Conservation (phyloP, 768 basidiomycete genomes). For the Pisolithus sp. region DNA sequence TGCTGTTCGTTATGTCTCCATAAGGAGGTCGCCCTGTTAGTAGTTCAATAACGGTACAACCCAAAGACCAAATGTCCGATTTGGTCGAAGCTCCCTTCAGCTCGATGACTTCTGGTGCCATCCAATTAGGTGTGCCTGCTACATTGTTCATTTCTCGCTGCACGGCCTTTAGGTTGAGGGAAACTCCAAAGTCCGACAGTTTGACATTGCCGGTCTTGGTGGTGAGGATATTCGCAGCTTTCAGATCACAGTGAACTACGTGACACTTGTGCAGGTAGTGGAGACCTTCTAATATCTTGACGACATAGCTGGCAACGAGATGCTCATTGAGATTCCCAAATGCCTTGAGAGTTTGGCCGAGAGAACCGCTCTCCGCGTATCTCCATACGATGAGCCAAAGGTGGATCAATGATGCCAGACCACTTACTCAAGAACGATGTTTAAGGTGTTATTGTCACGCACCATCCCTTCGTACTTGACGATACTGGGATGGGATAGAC, state of each 20-base stretch:
- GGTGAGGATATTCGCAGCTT: constrained; percentile 97
- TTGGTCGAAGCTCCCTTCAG: constrained; percentile 90
- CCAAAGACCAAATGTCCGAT: constrained; percentile 94
- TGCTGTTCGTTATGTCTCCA: constrained; percentile 79
- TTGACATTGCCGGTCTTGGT: constrained; percentile 98
- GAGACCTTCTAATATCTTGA: constrained; percentile 94
- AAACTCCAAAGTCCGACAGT: constrained; percentile 96
- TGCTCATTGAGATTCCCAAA: constrained; percentile 92
- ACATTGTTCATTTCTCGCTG: constrained; percentile 79
- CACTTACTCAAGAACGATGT: constrained; percentile 89
- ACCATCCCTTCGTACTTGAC: constrained; percentile 98
- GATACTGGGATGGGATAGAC: constrained; percentile 88
- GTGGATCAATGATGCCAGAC: constrained; percentile 3
- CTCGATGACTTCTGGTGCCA: constrained; percentile 98
- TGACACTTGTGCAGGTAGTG: constrained; percentile 86
- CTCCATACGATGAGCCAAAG: constrained; percentile 36
- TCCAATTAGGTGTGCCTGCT: constrained; percentile 97
- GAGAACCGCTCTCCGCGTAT: constrained; percentile 93
- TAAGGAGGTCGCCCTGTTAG: constrained; percentile 91
- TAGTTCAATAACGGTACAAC: constrained; percentile 90
- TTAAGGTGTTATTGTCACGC: constrained; percentile 80
- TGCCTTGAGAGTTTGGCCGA: constrained; percentile 86
- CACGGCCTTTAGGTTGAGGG: constrained; percentile 89
- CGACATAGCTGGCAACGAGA: constrained; percentile 87
- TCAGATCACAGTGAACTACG: constrained; percentile 96